These are phyloP conservation scores for Microsporum ferrugineum DNA, from an alignment of 2,329 filamentous ascomycete genomes.

Conservation along the genomic window DNA sequence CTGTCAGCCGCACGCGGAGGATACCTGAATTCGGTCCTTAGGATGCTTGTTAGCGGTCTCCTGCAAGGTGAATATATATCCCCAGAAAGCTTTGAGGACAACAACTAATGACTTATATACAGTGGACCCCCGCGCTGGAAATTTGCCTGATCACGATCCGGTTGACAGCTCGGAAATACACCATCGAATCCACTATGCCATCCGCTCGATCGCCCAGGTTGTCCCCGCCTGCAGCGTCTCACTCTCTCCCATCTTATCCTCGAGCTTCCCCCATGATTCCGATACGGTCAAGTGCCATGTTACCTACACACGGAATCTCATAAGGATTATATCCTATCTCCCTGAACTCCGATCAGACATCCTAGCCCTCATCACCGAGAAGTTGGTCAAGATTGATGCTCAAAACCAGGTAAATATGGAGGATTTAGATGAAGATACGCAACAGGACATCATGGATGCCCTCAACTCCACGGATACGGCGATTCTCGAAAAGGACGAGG, in stretches of 20 bases:
- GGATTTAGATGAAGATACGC: conserved; percentile 79
- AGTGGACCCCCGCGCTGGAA: conserved; percentile 44
- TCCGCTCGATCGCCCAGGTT: conserved; percentile 66
- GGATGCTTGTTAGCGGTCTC: conserved; percentile 73
- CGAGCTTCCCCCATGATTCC: conserved; percentile 63
- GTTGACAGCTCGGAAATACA: conserved; percentile 57
- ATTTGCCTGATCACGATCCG: conserved; percentile 43
- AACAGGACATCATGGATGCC: conserved; percentile 53
- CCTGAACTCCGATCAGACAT: conserved; percentile 69
- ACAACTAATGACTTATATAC: neutral
- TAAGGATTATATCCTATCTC: conserved; percentile 65
- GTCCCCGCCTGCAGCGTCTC: conserved; percentile 67
- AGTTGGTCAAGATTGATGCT: conserved; percentile 86
- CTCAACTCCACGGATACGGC: conserved; percentile 20
- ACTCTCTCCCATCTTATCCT: conserved; percentile 54
- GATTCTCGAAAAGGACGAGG: conserved; percentile 46
- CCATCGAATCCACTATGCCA: conserved; percentile 59
- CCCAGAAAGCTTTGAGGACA: conserved; percentile 23
- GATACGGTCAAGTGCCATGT: conserved; percentile 70
- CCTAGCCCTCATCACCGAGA: conserved; percentile 69
- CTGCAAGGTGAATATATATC: conserved; percentile 40
- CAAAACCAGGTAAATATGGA: conserved; percentile 91
- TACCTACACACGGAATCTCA: conserved; percentile 75
- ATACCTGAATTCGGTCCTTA: conserved; percentile 62
- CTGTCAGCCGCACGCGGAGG: conserved; percentile 73